Evolutionary conservation across 495 filamentous ascomycete genomes (phyloP).

Genomic region (Penicillium chermesinum): DNA sequence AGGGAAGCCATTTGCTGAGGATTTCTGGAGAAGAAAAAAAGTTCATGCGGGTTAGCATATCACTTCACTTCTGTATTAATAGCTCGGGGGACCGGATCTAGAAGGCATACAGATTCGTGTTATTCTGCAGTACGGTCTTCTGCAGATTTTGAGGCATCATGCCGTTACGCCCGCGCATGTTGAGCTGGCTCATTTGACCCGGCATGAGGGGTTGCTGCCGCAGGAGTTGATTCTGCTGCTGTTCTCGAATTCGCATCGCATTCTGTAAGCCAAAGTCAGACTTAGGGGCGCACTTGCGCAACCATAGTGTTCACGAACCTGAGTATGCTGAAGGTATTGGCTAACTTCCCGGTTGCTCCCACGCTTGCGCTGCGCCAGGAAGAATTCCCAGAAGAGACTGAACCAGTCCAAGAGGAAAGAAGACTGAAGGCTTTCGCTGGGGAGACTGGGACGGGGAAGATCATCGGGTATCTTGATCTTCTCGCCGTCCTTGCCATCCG

Average conservation of each 20-base stretch:
- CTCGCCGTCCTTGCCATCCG: slow-evolving; percentile 70
- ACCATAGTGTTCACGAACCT: slow-evolving; percentile 50
- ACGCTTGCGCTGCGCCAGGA: slow-evolving; percentile 65
- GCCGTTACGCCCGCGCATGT: slow-evolving; percentile 43
- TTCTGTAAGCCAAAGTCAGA: slow-evolving; percentile 29
- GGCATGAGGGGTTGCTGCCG: slow-evolving; percentile 71
- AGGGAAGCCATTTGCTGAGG: slow-evolving; percentile 54
- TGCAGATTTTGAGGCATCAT: slow-evolving; percentile 53
- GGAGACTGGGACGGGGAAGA: slow-evolving; percentile 67
- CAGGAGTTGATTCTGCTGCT: slow-evolving; percentile 60
- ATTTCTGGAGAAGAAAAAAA: slow-evolving; percentile 20
- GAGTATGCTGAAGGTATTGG: slow-evolving; percentile 73
- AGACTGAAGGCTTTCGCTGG: slow-evolving; percentile 55
- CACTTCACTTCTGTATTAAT: neutral
- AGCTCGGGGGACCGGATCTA: neutral
- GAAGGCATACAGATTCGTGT: slow-evolving; percentile 30
- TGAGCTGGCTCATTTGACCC: slow-evolving; percentile 55
- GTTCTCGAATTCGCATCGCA: slow-evolving; percentile 40
- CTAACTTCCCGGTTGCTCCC: slow-evolving; percentile 50
- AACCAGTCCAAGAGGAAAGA: slow-evolving; percentile 95
- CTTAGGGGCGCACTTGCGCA: slow-evolving; percentile 1
- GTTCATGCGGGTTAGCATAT: neutral
- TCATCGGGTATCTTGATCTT: slow-evolving; percentile 71
- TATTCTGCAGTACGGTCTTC: slow-evolving; percentile 74
- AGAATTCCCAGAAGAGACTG: slow-evolving; percentile 94